Percentiles rank a stretch among this genome's conserved stretches.
Conservation (phyloP, 1,284 basidiomycete genomes). For the Ustilago bromivora region DNA sequence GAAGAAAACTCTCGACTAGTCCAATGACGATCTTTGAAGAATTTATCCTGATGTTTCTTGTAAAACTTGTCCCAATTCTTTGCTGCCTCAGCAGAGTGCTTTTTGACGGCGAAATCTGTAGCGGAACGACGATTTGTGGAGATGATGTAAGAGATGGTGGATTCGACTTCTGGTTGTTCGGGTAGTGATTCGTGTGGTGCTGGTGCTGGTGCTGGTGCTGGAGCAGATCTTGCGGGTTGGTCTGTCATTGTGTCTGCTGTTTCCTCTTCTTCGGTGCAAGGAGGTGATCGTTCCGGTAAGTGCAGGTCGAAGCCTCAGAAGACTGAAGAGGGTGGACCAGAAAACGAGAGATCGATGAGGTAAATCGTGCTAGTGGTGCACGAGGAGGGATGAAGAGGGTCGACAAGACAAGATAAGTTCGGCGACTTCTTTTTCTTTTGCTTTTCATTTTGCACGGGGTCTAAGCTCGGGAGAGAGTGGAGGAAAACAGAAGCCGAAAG, state of each 20-base stretch:
- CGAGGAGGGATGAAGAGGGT: neutral
- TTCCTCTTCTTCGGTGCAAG: no score
- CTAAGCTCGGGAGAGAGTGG: conserved; percentile 3
- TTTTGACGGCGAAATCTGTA: conserved; percentile 52
- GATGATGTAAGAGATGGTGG: conserved; percentile 31
- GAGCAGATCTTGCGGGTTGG: neutral
- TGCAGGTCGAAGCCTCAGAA: neutral
- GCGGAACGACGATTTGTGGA: conserved; percentile 56
- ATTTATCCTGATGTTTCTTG: conserved; percentile 65
- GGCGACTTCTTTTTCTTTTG: conserved; percentile 7
- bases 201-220: conserved; percentile 2
- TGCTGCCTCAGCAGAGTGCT: conserved; percentile 60
- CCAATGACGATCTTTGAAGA: conserved; percentile 71
- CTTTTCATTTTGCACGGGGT: neutral
- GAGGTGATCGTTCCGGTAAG: neutral
- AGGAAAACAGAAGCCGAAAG: conserved; percentile 3
- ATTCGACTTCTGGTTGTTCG: conserved; percentile 25
- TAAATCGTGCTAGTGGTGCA: neutral
- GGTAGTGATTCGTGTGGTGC: conserved; percentile 25
- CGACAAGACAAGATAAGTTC: neutral
- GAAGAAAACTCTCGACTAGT: conserved; percentile 65
- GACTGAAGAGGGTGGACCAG: neutral
- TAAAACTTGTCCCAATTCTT: conserved; percentile 70
- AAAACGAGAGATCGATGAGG: no score
- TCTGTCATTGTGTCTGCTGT: neutral